These are phyloP conservation scores for Cyclocybe aegerita DNA, from an alignment of 768 basidiomycete genomes.

Conservation along the genomic window DNA sequence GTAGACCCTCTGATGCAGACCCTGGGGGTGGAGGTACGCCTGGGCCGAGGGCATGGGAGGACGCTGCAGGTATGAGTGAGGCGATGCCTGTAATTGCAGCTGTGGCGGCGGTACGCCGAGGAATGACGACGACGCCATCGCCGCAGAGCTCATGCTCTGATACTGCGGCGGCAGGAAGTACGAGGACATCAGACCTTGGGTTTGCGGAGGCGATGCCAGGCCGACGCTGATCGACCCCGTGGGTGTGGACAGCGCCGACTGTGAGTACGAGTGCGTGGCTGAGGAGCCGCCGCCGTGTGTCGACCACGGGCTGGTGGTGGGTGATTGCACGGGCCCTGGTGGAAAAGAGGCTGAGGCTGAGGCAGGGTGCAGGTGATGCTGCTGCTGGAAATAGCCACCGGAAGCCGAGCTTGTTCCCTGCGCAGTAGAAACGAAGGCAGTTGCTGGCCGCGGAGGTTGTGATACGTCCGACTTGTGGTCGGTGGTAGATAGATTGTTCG, in stretches of 20 bases:
- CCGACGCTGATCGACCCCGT: not conserved
- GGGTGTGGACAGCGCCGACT: slow-evolving; percentile 3
- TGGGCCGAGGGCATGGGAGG: not conserved
- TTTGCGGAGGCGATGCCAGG: not conserved
- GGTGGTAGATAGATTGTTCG: not conserved
- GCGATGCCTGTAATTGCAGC: too few relatives aligned
- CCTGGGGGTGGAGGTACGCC: slow-evolving; percentile 7
- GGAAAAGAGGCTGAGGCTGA: not conserved
- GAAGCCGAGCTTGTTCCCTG: not conserved
- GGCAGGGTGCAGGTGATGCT: not conserved
- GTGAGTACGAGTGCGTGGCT: not conserved
- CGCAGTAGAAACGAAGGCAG: slow-evolving; percentile 2
- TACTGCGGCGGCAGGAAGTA: slow-evolving; percentile 8
- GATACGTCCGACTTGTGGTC: slow-evolving; percentile 5
- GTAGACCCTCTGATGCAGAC: slow-evolving; percentile 11
- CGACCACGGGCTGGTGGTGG: slow-evolving; percentile 4
- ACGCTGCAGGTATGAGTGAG: not conserved
- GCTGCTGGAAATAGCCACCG: slow-evolving; percentile 5
- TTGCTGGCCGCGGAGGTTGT: slow-evolving; percentile 10
- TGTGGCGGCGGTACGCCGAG: too few relatives aligned
- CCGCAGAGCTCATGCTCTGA: slow-evolving; percentile 6
- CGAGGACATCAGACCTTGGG: not conserved
- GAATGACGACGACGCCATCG: slow-evolving; percentile 1
- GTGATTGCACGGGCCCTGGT: not conserved
- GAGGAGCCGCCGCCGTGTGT: slow-evolving; percentile 6